A percentile compares a stretch with the other conserved stretches of the same genome.
Conservation (phyloP, 768 basidiomycete species). For the Hemileccinum rubropunctum region DNA sequence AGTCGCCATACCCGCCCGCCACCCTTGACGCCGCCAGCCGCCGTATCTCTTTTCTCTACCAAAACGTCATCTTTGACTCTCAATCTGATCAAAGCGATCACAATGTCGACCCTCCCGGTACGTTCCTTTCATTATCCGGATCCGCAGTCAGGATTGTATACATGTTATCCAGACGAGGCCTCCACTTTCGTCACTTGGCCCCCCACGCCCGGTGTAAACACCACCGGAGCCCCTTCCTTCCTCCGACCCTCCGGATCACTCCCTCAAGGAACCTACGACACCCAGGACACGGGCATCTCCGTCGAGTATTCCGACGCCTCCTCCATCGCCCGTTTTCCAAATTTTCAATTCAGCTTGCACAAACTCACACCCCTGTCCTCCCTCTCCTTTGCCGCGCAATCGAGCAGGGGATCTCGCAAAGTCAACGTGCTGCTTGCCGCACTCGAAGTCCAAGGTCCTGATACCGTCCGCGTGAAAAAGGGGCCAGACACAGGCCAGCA, state of each 20-base stretch:
- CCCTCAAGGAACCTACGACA: conserved; percentile 32
- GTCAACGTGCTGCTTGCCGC: conserved; percentile 60
- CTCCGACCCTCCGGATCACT: conserved; percentile 29
- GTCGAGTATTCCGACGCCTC: conserved; percentile 61
- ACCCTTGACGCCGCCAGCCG: conserved; percentile 65
- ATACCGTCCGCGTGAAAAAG: conserved; percentile 62
- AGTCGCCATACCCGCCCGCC: conserved; percentile 36
- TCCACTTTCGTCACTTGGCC: conserved; percentile 56
- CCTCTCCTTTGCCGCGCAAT: conserved; percentile 29
- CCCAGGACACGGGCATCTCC: conserved; percentile 46
- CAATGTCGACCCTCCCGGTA: conserved; percentile 11
- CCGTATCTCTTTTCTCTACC: conserved; percentile 68
- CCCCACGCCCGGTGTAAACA: conserved; percentile 37
- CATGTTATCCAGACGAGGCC: conserved; percentile 38
- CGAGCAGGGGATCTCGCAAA: conserved; percentile 43
- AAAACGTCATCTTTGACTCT: conserved; percentile 63
- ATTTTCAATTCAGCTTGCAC: conserved; percentile 71
- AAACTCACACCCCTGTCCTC: conserved; percentile 49
- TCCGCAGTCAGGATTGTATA: not conserved
- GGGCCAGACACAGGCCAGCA: conserved; percentile 70
- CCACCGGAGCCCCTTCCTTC: conserved; percentile 22
- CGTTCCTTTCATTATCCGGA: conserved; percentile 7
- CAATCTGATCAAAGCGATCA: conserved; percentile 31
- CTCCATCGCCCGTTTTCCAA: conserved; percentile 71
- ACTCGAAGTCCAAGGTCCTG: conserved; percentile 77